Percentiles rank a stretch among this genome's conserved stretches.
phyloP scores from a whole-genome alignment of 331 rosid genomes.

The Phaseolus coccineus region DNA sequence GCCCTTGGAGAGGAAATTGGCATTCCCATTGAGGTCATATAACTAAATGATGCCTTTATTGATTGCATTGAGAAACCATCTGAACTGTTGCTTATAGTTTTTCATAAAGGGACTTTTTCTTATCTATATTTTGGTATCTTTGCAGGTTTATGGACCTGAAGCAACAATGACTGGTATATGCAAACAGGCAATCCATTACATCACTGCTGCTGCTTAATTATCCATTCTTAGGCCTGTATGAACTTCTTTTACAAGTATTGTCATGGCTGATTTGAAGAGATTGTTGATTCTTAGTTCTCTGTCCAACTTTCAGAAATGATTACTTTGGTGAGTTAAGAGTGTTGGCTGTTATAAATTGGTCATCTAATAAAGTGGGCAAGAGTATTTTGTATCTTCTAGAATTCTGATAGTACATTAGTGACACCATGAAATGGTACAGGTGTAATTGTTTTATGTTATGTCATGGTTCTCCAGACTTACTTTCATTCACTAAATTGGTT shows the following conservation, averaged over 20 bases:
- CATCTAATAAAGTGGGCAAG: slow-evolving; percentile 39
- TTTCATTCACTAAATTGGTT: slow-evolving; percentile 6
- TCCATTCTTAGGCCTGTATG: slow-evolving; percentile 9
- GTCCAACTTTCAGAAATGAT: slow-evolving; percentile 40
- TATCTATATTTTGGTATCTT: slow-evolving; percentile 37
- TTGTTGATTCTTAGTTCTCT: slow-evolving; percentile 47
- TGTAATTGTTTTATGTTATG: slow-evolving; percentile 13
- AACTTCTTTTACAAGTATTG: slow-evolving; percentile 5
- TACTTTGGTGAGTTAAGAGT: slow-evolving; percentile 37
- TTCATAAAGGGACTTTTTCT: slow-evolving; percentile 12
- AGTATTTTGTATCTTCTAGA: slow-evolving; percentile 40
- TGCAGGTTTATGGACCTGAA: slow-evolving; percentile 97
- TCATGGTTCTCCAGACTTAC: background rate
- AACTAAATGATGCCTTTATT: slow-evolving; percentile 1
- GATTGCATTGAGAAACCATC: slow-evolving; percentile 15
- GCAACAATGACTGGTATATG: slow-evolving; percentile 99
- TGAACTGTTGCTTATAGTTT: background rate
- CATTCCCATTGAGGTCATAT: slow-evolving; percentile 87
- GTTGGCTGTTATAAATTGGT: slow-evolving; percentile 29
- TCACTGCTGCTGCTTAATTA: slow-evolving; percentile 75
- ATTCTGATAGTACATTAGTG: slow-evolving; percentile 28
- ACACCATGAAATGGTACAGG: slow-evolving; percentile 21
- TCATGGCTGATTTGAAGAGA: slow-evolving; percentile 45
- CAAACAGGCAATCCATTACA: slow-evolving; percentile 95
- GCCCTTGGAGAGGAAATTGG: slow-evolving; percentile 91